Evolutionary conservation across 2,329 filamentous ascomycete genomes (phyloP).

Genomic region (Graphilbum fragrans): DNA sequence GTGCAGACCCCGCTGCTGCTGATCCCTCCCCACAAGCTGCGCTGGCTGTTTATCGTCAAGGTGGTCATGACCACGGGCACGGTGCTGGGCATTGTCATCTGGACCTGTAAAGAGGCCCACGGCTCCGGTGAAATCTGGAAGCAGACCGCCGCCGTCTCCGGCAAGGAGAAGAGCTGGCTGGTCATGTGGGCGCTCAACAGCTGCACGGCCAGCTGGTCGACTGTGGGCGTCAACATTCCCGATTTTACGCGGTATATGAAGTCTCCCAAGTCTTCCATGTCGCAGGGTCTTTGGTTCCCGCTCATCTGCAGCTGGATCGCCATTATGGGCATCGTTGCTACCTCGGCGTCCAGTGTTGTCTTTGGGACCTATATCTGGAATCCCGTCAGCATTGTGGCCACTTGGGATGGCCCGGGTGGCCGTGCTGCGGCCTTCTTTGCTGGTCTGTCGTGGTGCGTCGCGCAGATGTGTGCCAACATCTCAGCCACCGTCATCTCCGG

Average conservation of each 20-base stretch:
- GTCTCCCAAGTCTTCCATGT: slow-evolving; percentile 23
- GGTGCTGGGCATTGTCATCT: slow-evolving; percentile 40
- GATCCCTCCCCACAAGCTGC: slow-evolving; percentile 35
- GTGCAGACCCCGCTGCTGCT: slow-evolving; percentile 34
- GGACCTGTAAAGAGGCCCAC: slow-evolving; percentile 56
- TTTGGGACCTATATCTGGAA: slow-evolving; percentile 19
- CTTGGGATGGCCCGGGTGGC: slow-evolving; percentile 7
- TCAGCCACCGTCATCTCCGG: slow-evolving; percentile 22
- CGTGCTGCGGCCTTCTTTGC: slow-evolving; percentile 13
- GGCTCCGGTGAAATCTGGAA: slow-evolving; percentile 3
- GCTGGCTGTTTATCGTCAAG: slow-evolving; percentile 32
- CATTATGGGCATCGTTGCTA: slow-evolving; percentile 25
- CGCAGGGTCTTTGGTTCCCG: slow-evolving; percentile 19
- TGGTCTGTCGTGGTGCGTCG: slow-evolving; percentile 9
- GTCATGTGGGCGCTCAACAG: slow-evolving; percentile 20
- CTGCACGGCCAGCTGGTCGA: slow-evolving; percentile 9
- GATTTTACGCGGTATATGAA: slow-evolving; percentile 27
- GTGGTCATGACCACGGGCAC: not conserved
- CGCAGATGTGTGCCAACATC: slow-evolving; percentile 12
- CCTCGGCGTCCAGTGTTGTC: slow-evolving; percentile 25
- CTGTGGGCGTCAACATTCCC: slow-evolving; percentile 35
- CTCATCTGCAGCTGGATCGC: slow-evolving; percentile 22
- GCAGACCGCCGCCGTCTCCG: not conserved
- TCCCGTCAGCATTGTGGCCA: slow-evolving; percentile 8
- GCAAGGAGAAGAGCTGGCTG: not conserved